Conservation (phyloP, 1,284 basidiomycete genomes). For the Hemileia vastatrix region DNA sequence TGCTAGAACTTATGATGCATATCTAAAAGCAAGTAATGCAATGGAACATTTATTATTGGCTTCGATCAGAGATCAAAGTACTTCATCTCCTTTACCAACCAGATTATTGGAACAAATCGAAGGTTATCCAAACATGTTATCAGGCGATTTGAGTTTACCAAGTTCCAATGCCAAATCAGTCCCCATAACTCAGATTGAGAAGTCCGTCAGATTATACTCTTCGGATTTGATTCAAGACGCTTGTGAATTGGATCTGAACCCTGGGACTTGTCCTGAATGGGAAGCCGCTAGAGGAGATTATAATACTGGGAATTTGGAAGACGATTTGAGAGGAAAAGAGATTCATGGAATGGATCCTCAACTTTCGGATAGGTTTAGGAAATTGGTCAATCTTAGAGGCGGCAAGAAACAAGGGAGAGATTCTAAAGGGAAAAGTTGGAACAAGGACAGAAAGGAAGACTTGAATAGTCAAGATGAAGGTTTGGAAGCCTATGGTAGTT, state of each 20-base stretch:
- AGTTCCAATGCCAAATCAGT: constrained; percentile 29
- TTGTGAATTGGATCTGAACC: constrained; percentile 30
- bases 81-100: too few relatives aligned
- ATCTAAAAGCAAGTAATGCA: too few relatives aligned
- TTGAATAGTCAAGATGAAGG: too few relatives aligned
- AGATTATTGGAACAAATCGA: too few relatives aligned
- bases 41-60: too few relatives aligned
- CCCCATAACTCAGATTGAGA: constrained; percentile 38
- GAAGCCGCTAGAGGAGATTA: constrained; percentile 25
- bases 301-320: not conserved
- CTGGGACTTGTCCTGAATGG: constrained; percentile 30
- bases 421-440: too few relatives aligned
- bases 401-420: too few relatives aligned
- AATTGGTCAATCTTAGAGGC: constrained; percentile 36
- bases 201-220: constrained; percentile 36
- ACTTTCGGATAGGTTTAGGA: constrained; percentile 37
- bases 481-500: too few relatives aligned
- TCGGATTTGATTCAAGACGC: constrained; percentile 36
- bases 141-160: constrained; percentile 25
- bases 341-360: constrained; percentile 34
- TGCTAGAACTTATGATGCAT: too few relatives aligned
- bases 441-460: too few relatives aligned
- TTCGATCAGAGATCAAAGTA: too few relatives aligned
- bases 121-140: too few relatives aligned
- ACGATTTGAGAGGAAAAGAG: constrained; percentile 13